Conservation (phyloP, 129 eudicot species). For the Kitagawia praeruptora region DNA sequence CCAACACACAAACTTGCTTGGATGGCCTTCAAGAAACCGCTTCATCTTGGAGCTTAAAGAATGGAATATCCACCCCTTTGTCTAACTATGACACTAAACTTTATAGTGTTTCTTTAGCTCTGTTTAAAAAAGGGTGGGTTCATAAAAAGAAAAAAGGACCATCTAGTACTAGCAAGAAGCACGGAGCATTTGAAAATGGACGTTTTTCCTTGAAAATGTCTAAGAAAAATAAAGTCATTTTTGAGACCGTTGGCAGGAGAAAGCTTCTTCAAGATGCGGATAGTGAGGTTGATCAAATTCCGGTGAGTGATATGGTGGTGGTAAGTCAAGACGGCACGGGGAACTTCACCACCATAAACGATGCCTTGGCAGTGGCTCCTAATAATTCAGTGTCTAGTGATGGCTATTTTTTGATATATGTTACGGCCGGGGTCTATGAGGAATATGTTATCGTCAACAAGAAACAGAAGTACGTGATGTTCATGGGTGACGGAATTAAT, state of each 20-base stretch:
- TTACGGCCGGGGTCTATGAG: conserved; percentile 42
- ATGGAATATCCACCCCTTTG: conserved; percentile 26
- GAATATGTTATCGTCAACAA: conserved; percentile 43
- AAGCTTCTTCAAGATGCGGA: conserved; percentile 9
- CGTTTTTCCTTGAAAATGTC: conserved; percentile 23
- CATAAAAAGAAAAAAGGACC: not conserved
- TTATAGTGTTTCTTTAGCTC: conserved; percentile 45
- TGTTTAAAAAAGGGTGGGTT: conserved; percentile 44
- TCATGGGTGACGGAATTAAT: conserved; percentile 70
- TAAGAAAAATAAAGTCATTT: not conserved
- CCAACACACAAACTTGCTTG: conserved; percentile 39
- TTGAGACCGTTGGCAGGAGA: conserved; percentile 5
- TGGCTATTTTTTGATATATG: conserved; percentile 44
- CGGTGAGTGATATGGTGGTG: conserved; percentile 25
- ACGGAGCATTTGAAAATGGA: conserved; percentile 1
- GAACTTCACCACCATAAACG: conserved; percentile 45
- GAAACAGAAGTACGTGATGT: conserved; percentile 52
- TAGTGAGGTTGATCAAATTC: conserved; percentile 10
- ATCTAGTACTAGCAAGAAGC: not conserved
- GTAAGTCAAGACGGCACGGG: conserved; percentile 49
- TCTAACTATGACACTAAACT: conserved; percentile 28
- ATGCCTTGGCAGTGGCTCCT: conserved; percentile 56
- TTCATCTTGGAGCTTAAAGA: conserved; percentile 29
- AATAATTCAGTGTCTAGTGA: conserved; percentile 26
- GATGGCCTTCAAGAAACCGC: conserved; percentile 36